Evolutionary conservation across 371 early-diverging fungal genomes (phyloP).

Genomic region (Lichtheimia corymbifera): DNA sequence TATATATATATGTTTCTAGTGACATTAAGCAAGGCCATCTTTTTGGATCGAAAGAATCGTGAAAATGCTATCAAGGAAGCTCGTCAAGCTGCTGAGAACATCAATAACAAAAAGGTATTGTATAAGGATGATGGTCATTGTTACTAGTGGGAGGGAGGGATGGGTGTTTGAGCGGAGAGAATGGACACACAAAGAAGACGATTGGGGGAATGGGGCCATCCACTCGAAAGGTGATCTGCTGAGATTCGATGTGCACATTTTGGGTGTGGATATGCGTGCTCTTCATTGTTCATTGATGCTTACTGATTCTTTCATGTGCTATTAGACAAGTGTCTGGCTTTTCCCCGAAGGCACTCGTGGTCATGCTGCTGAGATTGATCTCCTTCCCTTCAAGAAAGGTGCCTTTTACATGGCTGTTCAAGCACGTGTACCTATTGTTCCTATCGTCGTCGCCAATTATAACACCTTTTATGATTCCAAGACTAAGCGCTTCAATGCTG

Average conservation of each 20-base stretch:
- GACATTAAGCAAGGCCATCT: slow-evolving; percentile 77
- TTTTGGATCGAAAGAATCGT: slow-evolving; percentile 87
- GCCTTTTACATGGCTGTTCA: slow-evolving; percentile 92
- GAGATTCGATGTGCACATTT: too few species aligned
- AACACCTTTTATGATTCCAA: slow-evolving; percentile 70
- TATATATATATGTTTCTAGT: slow-evolving; percentile 40
- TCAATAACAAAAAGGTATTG: slow-evolving; percentile 74
- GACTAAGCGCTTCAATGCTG: slow-evolving; percentile 62
- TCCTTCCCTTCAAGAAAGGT: slow-evolving; percentile 94
- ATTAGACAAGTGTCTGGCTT: slow-evolving; percentile 78
- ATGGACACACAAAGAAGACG: too few species aligned
- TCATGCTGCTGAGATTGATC: slow-evolving; percentile 63
- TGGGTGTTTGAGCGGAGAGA: too few species aligned
- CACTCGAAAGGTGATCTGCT: too few species aligned
- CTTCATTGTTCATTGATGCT: slow-evolving; percentile 1
- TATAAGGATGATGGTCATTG: neutral
- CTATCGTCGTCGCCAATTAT: slow-evolving; percentile 84
- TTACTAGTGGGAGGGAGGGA: too few species aligned
- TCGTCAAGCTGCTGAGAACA: slow-evolving; percentile 69
- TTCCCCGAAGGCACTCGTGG: slow-evolving; percentile 96
- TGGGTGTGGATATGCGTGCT: too few species aligned
- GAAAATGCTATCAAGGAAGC: slow-evolving; percentile 80
- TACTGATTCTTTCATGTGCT: neutral
- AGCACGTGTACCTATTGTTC: slow-evolving; percentile 87
- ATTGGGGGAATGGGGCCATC: too few species aligned